Evolutionary conservation across 495 filamentous ascomycete species (phyloP).

Genomic region (Penicillium angulare): DNA sequence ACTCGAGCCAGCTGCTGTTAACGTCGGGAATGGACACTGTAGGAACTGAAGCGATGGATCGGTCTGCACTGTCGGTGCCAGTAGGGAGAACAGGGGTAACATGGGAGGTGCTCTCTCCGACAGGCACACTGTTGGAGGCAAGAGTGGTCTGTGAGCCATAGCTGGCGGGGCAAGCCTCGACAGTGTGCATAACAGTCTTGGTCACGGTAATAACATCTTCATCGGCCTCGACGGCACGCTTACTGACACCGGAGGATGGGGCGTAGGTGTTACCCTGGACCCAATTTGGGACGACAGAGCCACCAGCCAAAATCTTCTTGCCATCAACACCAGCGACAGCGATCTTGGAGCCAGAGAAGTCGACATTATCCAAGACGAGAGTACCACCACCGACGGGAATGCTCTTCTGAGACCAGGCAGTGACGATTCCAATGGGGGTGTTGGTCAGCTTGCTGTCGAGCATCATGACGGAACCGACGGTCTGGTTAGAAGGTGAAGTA

Average conservation of each 20-base stretch:
- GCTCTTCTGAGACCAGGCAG: conserved; percentile 61
- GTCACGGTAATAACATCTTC: conserved; percentile 23
- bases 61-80: neutral
- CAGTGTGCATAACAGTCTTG: conserved; percentile 28
- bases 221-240: conserved; percentile 23
- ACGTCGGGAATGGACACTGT: conserved; percentile 11
- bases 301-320: conserved; percentile 65
- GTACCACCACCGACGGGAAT: conserved; percentile 69
- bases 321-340: conserved; percentile 54
- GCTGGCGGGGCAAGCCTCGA: conserved; percentile 13
- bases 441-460: conserved; percentile 76
- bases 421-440: conserved; percentile 70
- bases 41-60: neutral
- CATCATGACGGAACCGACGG: conserved; percentile 77
- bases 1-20: conserved; percentile 15
- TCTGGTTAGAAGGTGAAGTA: conserved; percentile 58
- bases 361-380: conserved; percentile 83
- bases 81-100: conserved; percentile 3
- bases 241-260: conserved; percentile 25
- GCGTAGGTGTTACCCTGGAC: conserved; percentile 73
- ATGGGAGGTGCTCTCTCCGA: conserved; percentile 3
- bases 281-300: conserved; percentile 66
- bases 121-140: conserved; percentile 12
- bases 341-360: conserved; percentile 57
- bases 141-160: conserved; percentile 1